Conservation (phyloP, 2,329 filamentous ascomycete genomes). For the Paecilomyces sp. region DNA sequence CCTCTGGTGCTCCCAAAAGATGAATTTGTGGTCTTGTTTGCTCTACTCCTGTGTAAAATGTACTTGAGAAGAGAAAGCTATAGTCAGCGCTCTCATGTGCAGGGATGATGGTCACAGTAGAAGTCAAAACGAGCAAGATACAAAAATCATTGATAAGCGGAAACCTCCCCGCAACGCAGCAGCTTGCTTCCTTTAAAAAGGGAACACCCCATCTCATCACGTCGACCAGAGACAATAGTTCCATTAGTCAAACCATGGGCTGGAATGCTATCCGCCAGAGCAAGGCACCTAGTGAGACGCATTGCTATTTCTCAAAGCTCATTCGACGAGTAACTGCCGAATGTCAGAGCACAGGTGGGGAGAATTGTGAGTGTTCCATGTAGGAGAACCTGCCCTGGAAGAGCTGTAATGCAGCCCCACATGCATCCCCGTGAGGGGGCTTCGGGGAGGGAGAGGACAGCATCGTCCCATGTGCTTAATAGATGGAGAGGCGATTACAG, state of each 20-base stretch:
- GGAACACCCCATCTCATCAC: background rate
- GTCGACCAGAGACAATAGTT: background rate
- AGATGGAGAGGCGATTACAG: background rate
- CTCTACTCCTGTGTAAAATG: background rate
- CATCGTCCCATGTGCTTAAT: background rate
- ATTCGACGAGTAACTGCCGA: background rate
- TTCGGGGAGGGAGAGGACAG: background rate
- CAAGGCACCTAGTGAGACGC: background rate
- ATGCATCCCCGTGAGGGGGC: background rate
- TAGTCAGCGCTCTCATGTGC: background rate
- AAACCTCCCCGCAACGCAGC: background rate
- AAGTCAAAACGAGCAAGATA: background rate
- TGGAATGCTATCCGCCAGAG: background rate
- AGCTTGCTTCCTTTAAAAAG: background rate
- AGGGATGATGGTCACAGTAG: background rate
- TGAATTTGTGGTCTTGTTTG: background rate
- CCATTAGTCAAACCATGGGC: background rate
- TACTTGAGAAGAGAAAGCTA: background rate
- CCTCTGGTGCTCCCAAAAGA: background rate
- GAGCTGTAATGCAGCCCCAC: background rate
- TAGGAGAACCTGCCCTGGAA: background rate
- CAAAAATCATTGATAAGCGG: background rate
- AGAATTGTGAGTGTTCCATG: background rate
- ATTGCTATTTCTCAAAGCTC: background rate
- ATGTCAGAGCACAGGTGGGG: background rate